These are phyloP conservation scores for Fermentozyma sake DNA, from an alignment of 1,139 yeast species.

Conservation along the genomic window DNA sequence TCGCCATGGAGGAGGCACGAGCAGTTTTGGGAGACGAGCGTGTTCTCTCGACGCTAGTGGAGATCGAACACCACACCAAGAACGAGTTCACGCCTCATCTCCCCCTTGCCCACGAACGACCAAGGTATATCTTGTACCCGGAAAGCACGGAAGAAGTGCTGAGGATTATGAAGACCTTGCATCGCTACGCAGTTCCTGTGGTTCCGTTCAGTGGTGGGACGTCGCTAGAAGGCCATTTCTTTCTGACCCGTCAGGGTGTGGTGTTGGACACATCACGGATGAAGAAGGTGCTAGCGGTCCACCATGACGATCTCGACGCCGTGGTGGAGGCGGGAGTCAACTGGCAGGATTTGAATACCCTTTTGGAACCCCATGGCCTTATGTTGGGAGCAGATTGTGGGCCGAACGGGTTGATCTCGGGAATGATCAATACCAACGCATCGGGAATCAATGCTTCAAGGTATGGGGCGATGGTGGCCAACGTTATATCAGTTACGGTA, in stretches of 20 bases:
- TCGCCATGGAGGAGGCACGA: constrained; percentile 43
- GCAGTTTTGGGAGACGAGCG: constrained; percentile 25
- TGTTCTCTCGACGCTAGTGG: constrained; percentile 25
- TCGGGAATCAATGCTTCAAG: constrained; percentile 42
- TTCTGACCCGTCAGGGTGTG: constrained; percentile 34
- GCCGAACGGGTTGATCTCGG: constrained; percentile 39
- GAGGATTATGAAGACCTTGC: constrained; percentile 27
- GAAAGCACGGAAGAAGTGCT: constrained; percentile 35
- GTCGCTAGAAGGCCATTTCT: constrained; percentile 43
- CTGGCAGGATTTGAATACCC: constrained; percentile 37
- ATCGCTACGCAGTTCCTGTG: constrained; percentile 35
- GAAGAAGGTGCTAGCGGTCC: constrained; percentile 30
- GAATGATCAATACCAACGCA: constrained; percentile 45
- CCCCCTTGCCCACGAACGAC: constrained; percentile 31
- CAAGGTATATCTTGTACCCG: constrained; percentile 34
- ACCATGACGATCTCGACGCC: constrained; percentile 41
- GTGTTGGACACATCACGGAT: constrained; percentile 40
- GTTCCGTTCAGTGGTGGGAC: constrained; percentile 67
- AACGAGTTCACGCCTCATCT: constrained; percentile 41
- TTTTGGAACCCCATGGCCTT: constrained; percentile 21
- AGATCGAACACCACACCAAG: constrained; percentile 32
- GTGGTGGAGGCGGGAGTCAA: constrained; percentile 43
- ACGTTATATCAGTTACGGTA: constrained; percentile 39
- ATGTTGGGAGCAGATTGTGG: constrained; percentile 47
- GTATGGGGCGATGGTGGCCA: constrained; percentile 45